Evolutionary conservation across 2,329 filamentous ascomycete species (phyloP).

Genomic region (Xylaria sp.): DNA sequence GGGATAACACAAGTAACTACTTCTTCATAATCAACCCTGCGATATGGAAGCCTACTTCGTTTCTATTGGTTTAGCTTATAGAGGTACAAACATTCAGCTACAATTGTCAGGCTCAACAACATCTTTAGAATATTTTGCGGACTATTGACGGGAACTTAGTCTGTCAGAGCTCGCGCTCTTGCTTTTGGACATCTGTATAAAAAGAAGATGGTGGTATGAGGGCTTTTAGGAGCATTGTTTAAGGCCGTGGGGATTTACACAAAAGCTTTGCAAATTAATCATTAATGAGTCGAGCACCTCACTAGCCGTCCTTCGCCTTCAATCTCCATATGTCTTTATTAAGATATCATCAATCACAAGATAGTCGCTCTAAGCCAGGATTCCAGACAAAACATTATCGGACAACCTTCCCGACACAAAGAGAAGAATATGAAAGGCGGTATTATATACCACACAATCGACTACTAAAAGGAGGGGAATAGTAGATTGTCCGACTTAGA

Average conservation of each 20-base stretch:
- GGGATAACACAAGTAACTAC: conserved; percentile 56
- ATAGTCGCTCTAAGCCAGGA: neutral
- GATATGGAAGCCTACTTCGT: neutral
- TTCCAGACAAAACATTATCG: conserved; percentile 8
- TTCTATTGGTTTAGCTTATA: neutral
- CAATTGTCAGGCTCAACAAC: conserved; percentile 15
- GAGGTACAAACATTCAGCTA: conserved; percentile 21
- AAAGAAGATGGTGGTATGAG: conserved; percentile 1
- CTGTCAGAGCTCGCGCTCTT: conserved; percentile 20
- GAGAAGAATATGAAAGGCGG: neutral
- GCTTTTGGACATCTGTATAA: conserved; percentile 29
- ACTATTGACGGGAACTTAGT: neutral
- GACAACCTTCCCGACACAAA: neutral
- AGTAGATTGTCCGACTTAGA: conserved; percentile 5
- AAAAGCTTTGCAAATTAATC: neutral
- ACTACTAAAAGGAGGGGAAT: neutral
- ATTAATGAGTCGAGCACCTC: neutral
- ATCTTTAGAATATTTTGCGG: conserved; percentile 12
- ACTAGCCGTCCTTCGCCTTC: neutral
- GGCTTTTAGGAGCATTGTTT: conserved; percentile 15
- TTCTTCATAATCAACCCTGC: conserved; percentile 18
- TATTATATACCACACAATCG: neutral
- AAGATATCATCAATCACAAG: neutral
- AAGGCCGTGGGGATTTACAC: conserved; percentile 1
- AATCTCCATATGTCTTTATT: neutral